These are phyloP conservation scores for Dissoconium aciculare DNA, from an alignment of 2,329 filamentous ascomycete species.

Conservation along the genomic window DNA sequence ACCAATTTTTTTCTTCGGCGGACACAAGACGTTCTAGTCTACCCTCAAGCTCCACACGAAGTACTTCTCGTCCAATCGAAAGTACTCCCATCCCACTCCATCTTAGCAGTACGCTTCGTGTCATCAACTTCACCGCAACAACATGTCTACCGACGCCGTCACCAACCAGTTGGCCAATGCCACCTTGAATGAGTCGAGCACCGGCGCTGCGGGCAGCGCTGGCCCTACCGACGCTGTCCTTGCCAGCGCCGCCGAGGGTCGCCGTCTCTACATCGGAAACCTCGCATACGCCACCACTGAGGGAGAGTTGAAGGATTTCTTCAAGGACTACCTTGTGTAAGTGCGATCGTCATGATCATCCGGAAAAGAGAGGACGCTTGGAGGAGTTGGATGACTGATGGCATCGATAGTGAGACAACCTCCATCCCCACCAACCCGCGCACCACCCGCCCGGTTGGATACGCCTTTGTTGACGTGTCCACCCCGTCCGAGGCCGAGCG, in stretches of 20 bases:
- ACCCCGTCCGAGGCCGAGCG: constrained; percentile 89
- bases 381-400: too few species aligned
- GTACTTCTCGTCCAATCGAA: constrained; percentile 18
- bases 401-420: constrained; percentile 65
- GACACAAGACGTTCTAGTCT: constrained; percentile 16
- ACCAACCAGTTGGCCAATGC: constrained; percentile 54
- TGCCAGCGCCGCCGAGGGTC: constrained; percentile 94
- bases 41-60: constrained; percentile 27
- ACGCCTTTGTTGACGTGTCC: constrained; percentile 95
- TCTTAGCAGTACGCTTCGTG: constrained; percentile 31
- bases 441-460: constrained; percentile 94
- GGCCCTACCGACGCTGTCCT: constrained; percentile 79
- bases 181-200: constrained; percentile 44
- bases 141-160: constrained; percentile 85
- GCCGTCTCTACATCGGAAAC: constrained; percentile 99
- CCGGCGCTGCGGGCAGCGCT: constrained; percentile 49
- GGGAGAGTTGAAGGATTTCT: constrained; percentile 99
- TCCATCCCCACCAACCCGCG: constrained; percentile 99
- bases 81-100: constrained; percentile 10
- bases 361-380: too few species aligned
- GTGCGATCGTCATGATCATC: too few species aligned
- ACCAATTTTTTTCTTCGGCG: constrained; percentile 33
- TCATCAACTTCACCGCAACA: constrained; percentile 43
- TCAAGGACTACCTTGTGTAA: constrained; percentile 98
- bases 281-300: constrained; percentile 99